Evolutionary conservation across 352 stramenopile species (phyloP).

Genomic region (Globisporangium cederbergense): DNA sequence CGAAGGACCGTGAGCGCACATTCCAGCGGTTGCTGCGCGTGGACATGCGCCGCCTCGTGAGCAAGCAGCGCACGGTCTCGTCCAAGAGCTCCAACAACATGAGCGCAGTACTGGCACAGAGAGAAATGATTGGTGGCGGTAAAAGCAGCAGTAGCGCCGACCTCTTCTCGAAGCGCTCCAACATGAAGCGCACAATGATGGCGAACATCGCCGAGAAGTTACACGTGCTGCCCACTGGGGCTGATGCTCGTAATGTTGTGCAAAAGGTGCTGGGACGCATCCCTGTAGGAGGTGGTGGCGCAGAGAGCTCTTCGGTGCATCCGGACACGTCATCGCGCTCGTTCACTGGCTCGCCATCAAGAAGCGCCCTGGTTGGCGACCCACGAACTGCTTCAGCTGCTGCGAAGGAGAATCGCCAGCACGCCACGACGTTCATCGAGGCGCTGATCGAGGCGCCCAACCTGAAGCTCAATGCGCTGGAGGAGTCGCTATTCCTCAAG

Average conservation of each 20-base stretch:
- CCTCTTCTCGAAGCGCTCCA: conserved; percentile 20
- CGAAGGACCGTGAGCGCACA: conserved; percentile 30
- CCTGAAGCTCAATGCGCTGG: conserved; percentile 25
- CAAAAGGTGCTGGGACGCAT: conserved; percentile 7
- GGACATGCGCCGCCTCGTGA: conserved; percentile 19
- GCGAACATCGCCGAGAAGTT: conserved; percentile 26
- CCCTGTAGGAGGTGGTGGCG: background rate
- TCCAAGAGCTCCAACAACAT: conserved; percentile 16
- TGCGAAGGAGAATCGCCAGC: background rate
- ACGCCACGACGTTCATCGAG: conserved; percentile 17
- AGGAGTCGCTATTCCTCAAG: conserved; percentile 41
- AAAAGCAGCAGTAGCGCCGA: conserved; percentile 15
- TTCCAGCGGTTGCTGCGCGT: conserved; percentile 33
- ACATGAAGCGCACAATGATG: conserved; percentile 28
- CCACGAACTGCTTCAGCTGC: background rate
- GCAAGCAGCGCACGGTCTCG: conserved; percentile 10
- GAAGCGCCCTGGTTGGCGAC: background rate
- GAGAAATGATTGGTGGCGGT: background rate
- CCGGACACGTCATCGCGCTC: background rate
- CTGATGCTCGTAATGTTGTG: conserved; percentile 13
- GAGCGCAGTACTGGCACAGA: conserved; percentile 13
- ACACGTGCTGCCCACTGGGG: conserved; percentile 17
- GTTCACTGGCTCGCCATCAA: background rate
- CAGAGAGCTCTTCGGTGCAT: conserved; percentile 2
- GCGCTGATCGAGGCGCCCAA: conserved; percentile 33